Evolutionary conservation across 1,284 basidiomycete species (phyloP).

Genomic region (Inonotus hispidus): DNA sequence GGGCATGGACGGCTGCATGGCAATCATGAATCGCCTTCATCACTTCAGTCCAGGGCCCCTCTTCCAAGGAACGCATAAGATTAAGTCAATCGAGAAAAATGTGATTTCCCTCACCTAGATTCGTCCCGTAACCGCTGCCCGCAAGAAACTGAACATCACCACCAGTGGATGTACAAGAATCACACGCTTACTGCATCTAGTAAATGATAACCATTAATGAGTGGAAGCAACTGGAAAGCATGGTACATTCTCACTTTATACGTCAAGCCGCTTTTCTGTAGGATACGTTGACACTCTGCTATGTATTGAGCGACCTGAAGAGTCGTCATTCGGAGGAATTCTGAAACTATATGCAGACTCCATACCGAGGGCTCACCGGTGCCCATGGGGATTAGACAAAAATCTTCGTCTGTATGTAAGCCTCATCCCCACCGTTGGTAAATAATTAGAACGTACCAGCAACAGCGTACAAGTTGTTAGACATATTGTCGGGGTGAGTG

Average conservation of each 20-base stretch:
- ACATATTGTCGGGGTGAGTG: not conserved
- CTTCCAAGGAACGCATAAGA: conserved; percentile 32
- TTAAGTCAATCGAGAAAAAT: not conserved
- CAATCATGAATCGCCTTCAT: conserved; percentile 79
- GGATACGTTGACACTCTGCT: conserved; percentile 73
- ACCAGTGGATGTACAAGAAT: not conserved
- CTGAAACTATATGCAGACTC: conserved; percentile 3
- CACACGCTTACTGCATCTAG: conserved; percentile 65
- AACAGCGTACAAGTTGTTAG: conserved; percentile 26
- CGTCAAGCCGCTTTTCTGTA: conserved; percentile 75
- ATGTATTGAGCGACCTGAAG: conserved; percentile 64
- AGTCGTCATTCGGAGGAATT: conserved; percentile 3
- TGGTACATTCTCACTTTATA: conserved; percentile 56
- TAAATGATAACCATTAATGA: conserved; percentile 9
- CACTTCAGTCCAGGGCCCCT: conserved; percentile 83
- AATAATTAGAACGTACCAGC: conserved; percentile 21
- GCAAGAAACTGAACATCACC: not conserved
- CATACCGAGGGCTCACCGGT: conserved; percentile 63
- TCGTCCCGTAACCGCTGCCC: conserved; percentile 82
- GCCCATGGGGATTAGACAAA: conserved; percentile 80
- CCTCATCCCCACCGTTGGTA: not conserved
- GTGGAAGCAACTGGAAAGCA: conserved; percentile 1
- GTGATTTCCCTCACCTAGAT: conserved; percentile 52
- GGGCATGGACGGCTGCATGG: conserved; percentile 80
- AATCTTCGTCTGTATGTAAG: conserved; percentile 44